Conservation (phyloP, 139 green algal genomes). For the Deuterostichococcus epilithicus region DNA sequence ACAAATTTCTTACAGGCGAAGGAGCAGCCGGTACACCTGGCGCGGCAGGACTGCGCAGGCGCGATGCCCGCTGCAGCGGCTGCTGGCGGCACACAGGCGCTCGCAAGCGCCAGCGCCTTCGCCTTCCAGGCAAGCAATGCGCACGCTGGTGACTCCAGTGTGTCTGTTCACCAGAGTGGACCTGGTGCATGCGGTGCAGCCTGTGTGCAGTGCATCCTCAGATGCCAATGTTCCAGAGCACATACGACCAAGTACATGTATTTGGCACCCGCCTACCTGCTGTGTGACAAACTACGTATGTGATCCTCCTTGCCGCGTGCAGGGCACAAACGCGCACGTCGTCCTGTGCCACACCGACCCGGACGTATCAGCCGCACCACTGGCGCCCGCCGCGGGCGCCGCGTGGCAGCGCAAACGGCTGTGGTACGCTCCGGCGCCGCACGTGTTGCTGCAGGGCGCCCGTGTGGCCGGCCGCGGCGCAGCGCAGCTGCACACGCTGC, state of each 20-base stretch:
- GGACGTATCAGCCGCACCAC: not conserved
- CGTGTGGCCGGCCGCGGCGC: not conserved
- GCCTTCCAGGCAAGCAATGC: constrained; percentile 46
- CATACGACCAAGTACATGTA: too few relatives aligned
- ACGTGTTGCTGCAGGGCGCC: not conserved
- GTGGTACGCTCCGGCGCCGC: constrained; percentile 8
- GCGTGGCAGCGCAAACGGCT: constrained; percentile 3
- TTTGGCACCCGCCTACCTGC: not conserved
- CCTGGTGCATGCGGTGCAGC: too few relatives aligned
- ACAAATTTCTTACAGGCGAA: not conserved
- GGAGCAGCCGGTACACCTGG: not conserved
- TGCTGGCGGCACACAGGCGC: not conserved
- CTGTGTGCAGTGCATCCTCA: too few relatives aligned
- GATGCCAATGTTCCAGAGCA: too few relatives aligned
- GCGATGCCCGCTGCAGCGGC: not conserved
- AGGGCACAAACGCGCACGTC: constrained; percentile 63
- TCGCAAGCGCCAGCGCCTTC: constrained; percentile 46
- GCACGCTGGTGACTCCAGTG: constrained; percentile 16
- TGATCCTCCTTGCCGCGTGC: not conserved
- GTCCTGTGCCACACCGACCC: constrained; percentile 16
- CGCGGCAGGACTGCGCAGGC: not conserved
- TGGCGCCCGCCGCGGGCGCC: too few relatives aligned
- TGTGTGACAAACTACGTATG: not conserved
- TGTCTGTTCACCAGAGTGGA: too few relatives aligned
- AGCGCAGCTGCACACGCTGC: not conserved